These are phyloP conservation scores for Candida suzukii DNA, from an alignment of 805 yeast species.

Conservation along the genomic window DNA sequence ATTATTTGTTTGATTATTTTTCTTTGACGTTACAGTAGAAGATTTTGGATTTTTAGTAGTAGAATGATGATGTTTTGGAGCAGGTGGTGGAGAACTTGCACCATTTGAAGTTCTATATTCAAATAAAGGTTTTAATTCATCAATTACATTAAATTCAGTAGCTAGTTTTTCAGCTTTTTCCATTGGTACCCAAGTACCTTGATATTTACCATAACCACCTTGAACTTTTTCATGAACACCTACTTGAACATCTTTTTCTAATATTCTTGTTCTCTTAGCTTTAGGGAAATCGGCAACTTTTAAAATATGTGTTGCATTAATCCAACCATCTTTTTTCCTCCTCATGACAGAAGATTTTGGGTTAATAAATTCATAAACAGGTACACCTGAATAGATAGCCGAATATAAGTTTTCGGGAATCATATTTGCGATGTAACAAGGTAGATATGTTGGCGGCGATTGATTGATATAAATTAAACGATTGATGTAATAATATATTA, in stretches of 20 bases:
- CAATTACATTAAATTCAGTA: slow-evolving; percentile 54
- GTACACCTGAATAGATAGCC: slow-evolving; percentile 74
- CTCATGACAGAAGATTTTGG: slow-evolving; percentile 74
- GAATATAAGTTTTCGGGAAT: slow-evolving; percentile 40
- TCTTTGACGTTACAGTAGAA: slow-evolving; percentile 9
- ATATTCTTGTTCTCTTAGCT: slow-evolving; percentile 85
- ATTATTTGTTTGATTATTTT: slow-evolving; percentile 18
- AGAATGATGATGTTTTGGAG: slow-evolving; percentile 63
- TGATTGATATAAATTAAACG: too few relatives aligned
- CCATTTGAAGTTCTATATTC: slow-evolving; percentile 50
- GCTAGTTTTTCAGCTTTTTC: slow-evolving; percentile 68
- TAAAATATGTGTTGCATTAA: slow-evolving; percentile 90
- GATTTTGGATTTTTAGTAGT: slow-evolving; percentile 9
- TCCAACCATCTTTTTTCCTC: slow-evolving; percentile 72
- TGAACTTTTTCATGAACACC: slow-evolving; percentile 90
- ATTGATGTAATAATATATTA: too few relatives aligned
- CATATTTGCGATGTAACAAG: neutral
- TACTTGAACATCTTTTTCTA: slow-evolving; percentile 88
- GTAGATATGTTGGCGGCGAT: too few relatives aligned
- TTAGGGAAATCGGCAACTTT: slow-evolving; percentile 93
- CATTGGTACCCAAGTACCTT: slow-evolving; percentile 94
- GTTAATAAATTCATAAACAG: slow-evolving; percentile 71
- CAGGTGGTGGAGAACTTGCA: slow-evolving; percentile 46
- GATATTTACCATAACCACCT: slow-evolving; percentile 96
- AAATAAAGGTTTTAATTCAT: slow-evolving; percentile 56